phyloP scores from a whole-genome alignment of 441 rosid genomes.

The Eruca vesicaria region DNA sequence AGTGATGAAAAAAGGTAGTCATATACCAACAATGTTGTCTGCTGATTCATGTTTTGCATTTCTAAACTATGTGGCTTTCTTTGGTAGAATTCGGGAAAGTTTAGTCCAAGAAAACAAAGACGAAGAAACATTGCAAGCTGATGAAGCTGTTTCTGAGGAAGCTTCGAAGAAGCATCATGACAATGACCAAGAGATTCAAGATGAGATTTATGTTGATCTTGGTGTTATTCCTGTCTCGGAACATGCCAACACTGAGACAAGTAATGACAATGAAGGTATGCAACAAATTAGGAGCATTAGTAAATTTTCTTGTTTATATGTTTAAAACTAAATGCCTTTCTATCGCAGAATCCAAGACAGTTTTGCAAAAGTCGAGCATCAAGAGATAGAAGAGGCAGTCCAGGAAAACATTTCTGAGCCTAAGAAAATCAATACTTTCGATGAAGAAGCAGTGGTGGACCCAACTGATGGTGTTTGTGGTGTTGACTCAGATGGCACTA shows the following conservation, averaged over 20 bases:
- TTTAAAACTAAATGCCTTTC: neutral
- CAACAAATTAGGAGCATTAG: neutral
- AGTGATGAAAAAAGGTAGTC: neutral
- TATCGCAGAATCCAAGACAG: conserved; percentile 1
- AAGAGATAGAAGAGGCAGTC: neutral
- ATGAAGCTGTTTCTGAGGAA: neutral
- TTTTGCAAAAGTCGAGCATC: neutral
- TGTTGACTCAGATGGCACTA: conserved; percentile 19
- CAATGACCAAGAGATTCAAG: neutral
- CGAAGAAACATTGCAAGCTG: conserved; percentile 1
- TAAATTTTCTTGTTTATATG: neutral
- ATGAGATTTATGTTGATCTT: conserved; percentile 4
- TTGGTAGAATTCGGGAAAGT: neutral
- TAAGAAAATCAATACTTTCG: neutral
- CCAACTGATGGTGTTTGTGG: neutral
- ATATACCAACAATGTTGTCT: neutral
- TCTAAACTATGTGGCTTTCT: neutral
- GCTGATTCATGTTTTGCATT: neutral
- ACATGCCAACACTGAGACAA: conserved; percentile 4
- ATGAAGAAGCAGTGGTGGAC: neutral
- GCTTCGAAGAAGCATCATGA: neutral
- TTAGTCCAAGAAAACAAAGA: conserved; percentile 15
- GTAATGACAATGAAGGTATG: conserved; percentile 9
- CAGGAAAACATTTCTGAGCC: neutral
- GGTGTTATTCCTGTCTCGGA: neutral